A percentile compares a stretch with the other conserved stretches of the same genome.
These are phyloP conservation scores for Cordyceps farinosa DNA, from an alignment of 2,329 filamentous ascomycete species.

Conservation along the genomic window DNA sequence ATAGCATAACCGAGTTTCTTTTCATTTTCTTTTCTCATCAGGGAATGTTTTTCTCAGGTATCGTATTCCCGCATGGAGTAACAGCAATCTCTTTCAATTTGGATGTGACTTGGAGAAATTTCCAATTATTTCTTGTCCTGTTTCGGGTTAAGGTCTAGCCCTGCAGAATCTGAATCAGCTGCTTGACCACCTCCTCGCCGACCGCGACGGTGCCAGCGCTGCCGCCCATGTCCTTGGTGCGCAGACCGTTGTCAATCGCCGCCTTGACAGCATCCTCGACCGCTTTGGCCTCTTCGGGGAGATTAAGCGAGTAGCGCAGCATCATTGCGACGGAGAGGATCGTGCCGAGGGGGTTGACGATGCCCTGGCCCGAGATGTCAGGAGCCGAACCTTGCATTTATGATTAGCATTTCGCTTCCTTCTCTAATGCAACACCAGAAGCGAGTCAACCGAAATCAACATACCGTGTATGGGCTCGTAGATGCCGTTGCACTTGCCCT, in stretches of 20 bases:
- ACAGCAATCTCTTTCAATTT: too few relatives aligned
- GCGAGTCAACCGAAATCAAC: too few relatives aligned
- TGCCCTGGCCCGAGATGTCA: constrained; percentile 86
- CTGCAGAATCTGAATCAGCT: too few relatives aligned
- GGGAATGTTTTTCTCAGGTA: too few relatives aligned
- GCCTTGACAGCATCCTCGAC: constrained; percentile 78
- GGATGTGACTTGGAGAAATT: not conserved
- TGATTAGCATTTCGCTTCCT: not conserved
- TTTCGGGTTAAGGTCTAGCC: too few relatives aligned
- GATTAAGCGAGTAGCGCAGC: constrained; percentile 84
- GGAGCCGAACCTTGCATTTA: constrained; percentile 68
- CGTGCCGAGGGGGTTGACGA: constrained; percentile 81
- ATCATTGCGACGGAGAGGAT: constrained; percentile 94
- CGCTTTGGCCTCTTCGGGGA: constrained; percentile 70
- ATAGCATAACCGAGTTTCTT: too few relatives aligned
- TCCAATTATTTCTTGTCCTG: constrained; percentile 13
- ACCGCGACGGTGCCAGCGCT: constrained; percentile 56
- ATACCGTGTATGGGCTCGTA: constrained; percentile 96
- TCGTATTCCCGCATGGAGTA: too few relatives aligned
- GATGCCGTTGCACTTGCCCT: constrained; percentile 83
- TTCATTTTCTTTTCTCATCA: too few relatives aligned
- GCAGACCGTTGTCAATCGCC: constrained; percentile 73
- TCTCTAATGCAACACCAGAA: too few relatives aligned
- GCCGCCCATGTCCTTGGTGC: constrained; percentile 84
- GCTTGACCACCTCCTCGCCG: too few relatives aligned